Percentiles rank a stretch among this genome's conserved stretches.
Evolutionary conservation across 1,139 yeast species (phyloP).

Genomic region (Yamadazyma siamensis): DNA sequence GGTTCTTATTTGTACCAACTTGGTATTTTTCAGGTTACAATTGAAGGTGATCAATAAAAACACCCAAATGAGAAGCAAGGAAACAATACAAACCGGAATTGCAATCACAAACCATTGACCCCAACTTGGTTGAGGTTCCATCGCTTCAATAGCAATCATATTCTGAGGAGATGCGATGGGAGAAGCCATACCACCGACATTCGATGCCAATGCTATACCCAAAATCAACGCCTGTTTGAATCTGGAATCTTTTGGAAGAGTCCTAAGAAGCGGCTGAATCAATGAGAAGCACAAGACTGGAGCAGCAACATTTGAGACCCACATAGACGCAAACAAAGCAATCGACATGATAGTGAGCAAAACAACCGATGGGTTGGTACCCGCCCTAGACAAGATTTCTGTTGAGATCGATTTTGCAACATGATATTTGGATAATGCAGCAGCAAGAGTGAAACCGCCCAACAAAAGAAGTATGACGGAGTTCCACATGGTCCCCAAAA

Average conservation of each 20-base stretch:
- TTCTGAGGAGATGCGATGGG: constrained; percentile 80
- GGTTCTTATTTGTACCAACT: constrained; percentile 50
- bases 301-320: constrained; percentile 96
- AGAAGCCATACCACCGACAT: constrained; percentile 77
- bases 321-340: constrained; percentile 83
- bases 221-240: constrained; percentile 63
- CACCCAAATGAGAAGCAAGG: constrained; percentile 55
- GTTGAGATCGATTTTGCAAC: constrained; percentile 85
- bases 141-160: constrained; percentile 67
- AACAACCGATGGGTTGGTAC: constrained; percentile 78
- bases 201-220: constrained; percentile 71
- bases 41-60: constrained; percentile 57
- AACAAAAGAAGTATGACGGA: constrained; percentile 83
- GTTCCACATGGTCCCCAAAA: constrained; percentile 89
- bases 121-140: constrained; percentile 70
- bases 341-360: constrained; percentile 79
- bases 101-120: constrained; percentile 75
- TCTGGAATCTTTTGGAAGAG: constrained; percentile 57
- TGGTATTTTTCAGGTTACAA: constrained; percentile 37
- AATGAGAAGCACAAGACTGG: constrained; percentile 90
- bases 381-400: constrained; percentile 73
- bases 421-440: constrained; percentile 86
- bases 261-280: constrained; percentile 70
- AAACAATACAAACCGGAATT: constrained; percentile 57
- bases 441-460: constrained; percentile 94